Evolutionary conservation across 176 grass and related monocot genomes (phyloP), one percentile per base, ranked within the genome.

Genomic region (Hordeum vulgare): DNA sequence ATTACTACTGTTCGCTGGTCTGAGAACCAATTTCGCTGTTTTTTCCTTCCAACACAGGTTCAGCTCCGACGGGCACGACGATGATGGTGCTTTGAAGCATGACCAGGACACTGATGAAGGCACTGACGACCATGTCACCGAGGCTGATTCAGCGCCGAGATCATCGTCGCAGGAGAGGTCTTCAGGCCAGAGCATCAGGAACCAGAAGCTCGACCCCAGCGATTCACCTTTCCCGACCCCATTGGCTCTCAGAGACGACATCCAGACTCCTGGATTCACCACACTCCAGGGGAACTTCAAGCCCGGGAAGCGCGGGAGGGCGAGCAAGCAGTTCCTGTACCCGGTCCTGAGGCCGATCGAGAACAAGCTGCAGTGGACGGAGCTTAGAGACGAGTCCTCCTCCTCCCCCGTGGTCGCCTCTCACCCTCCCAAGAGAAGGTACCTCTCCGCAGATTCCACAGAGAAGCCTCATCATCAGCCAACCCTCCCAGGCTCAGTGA

Each of bases 221-320:
- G 70, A 90, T 78, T 96, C 96, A 63, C 91, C 96, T 66, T 92
- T 74, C 45, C 91, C 89, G 20, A 99, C 96, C 25, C 96, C 96
- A 18, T 29, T 96, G 66, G 65, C 74, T 57, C 74, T 99, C 23
- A 90, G 56, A 47, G 80, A 85, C 61, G 91, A 99, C 20, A 77
- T 99, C 31, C 64, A 94, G 42, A 99, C 93, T 44, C 96, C 96
- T 29, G 83, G 78, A 59, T 85, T 83, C 31, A 83, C 85, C 53
- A 65, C 87, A 6, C 66, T 79, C 17, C 66, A 68, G 49, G 86
- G 84, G 61, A 84, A 37, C 81, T 65, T 37, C 37, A 84, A 65
- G 74, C 67, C 61, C 20, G 89, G 87, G 25, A 92, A 94, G 60
- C 80, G 64, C 44, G 26, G 63, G 15, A 87, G 89, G 25, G 82